Evolutionary conservation across 2,329 filamentous ascomycete species (phyloP), one percentile per base, ranked within the genome.

Genomic region (Cytospora leucostoma): DNA sequence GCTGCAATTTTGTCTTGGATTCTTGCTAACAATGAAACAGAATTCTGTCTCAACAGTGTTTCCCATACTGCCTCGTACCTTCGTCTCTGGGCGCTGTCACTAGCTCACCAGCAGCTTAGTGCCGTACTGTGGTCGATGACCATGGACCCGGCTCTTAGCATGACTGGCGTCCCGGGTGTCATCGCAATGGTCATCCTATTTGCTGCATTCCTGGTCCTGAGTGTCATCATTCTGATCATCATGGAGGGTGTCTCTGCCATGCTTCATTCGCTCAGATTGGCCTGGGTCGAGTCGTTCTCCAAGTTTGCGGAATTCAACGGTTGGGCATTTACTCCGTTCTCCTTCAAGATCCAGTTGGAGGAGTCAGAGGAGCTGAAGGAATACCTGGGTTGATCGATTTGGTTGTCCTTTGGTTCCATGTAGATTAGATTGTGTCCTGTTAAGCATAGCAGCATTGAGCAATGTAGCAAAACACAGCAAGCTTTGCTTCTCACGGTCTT

Each of bases 1-100:
- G 2, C 7, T 10, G 10, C 32, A 27, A 21, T 6, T 15, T 40
- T 7, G 38, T 17, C 13, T 34, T 34, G 15, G 10, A 40, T 40
- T 54, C 19, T 40, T 53, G 56, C 74, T 80, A 74, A 80, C 66
- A 27, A 15, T 17, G 32, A 10, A 32, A 5, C 69, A 93, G 92
- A 99, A 84, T 99, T 99, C 82, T 99, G 95, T 75, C 84, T 99
- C 71, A 99, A 99, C 83, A 98, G 94, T 76, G 94, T 99, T 67
- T 99, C 95, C 35, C 95, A 99, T 79, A 99, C 96, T 5, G 95
- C 95, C 5, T 99, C 95, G 1, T 99, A 99, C 78, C 90, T 99
- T 55, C 95, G 95, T 82, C 90, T 99, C 52, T 99, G 95, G 95
- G 95, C 95, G 37, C 78, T 99, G 70, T 99, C 95, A 2, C 88